phyloP scores from a whole-genome alignment of 768 basidiomycete species.

The Lactifluus hygrophoroides region DNA sequence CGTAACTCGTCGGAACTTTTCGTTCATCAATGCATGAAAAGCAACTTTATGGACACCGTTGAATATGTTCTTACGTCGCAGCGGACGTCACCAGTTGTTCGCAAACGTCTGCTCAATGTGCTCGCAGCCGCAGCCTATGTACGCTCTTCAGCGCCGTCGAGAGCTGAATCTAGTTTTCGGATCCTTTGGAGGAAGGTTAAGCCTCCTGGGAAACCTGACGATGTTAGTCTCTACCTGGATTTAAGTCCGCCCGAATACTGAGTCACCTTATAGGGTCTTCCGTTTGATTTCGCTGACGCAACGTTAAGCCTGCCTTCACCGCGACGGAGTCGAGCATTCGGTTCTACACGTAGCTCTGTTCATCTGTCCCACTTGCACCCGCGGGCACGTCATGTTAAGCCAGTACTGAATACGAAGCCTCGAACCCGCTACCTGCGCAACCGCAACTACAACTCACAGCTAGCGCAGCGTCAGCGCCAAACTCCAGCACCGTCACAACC shows the following conservation, averaged over 20 bases:
- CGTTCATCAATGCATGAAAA: constrained; percentile 56
- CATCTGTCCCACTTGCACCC: too few relatives aligned
- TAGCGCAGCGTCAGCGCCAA: too few relatives aligned
- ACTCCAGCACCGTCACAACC: too few relatives aligned
- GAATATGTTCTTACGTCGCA: constrained; percentile 63
- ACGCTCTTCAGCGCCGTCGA: constrained; percentile 33
- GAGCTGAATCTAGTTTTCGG: constrained; percentile 44
- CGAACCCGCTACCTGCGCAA: too few relatives aligned
- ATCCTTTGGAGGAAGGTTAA: constrained; percentile 77
- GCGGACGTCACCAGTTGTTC: constrained; percentile 68
- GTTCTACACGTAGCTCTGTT: neutral
- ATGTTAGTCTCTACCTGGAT: constrained; percentile 34
- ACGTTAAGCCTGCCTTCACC: constrained; percentile 66
- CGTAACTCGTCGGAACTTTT: constrained; percentile 70
- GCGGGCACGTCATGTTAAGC: too few relatives aligned
- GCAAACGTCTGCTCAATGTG: constrained; percentile 71
- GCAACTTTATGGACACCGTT: constrained; percentile 77
- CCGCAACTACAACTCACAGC: too few relatives aligned
- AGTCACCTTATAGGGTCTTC: constrained; percentile 46
- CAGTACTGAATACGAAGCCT: too few relatives aligned
- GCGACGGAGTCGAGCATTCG: constrained; percentile 31
- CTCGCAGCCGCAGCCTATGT: constrained; percentile 75
- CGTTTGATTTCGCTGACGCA: constrained; percentile 67
- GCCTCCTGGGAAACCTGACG: constrained; percentile 70
- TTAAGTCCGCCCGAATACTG: neutral